Base-by-base conservation (phyloP, 2,329 filamentous ascomycete species). In the Fusarium sp. region DNA sequence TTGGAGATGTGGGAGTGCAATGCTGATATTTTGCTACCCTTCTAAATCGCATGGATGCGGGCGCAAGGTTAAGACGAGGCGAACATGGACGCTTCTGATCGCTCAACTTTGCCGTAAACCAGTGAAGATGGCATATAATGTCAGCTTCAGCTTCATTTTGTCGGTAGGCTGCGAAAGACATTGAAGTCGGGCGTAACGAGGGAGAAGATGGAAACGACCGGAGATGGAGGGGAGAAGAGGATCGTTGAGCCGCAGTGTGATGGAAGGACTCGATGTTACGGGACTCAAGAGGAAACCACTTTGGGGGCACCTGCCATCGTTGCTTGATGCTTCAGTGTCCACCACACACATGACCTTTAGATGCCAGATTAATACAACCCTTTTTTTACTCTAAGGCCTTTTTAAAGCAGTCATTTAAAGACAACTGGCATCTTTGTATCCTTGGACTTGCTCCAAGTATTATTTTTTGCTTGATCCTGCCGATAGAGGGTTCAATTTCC, bases 91-190 rank as follows among this genome's bases (percentile, higher is more conserved):
- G 18, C 16, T 52, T 13, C 29, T 24, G 48, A 73, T 70, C 64
- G 43, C 62, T 64, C 75, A 73, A 78, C 76, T 64, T 64, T 35
- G 64, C 43, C 60, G 64, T 64, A 69, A 69, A 73, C 57, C 27
- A 48, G 45, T 27, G 22, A 48, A 48, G 45, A 48, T 6, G 24
- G 45, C 22, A 48, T 61, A 64, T 52, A 65, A 48, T 45, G 20
- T 45, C 13, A 29, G n/a, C 6, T 48, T 64, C 24, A 60, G 43
- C 18, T 33, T 37, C 64, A 76, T 72, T 76, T 77, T 72, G 76
- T 78, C 74, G 75, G 74, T 74, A 67, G 57, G 31, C 24, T 56
- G 66, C 5, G 57, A 33, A 43, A 73, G 62, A 54, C 72, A 67
- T 20, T n/a, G 13, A 27, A 29, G 24, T 13, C 48, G 48, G 48